Evolutionary conservation across 1,284 basidiomycete species (phyloP).

Genomic region (Melampsora occidentalis): DNA sequence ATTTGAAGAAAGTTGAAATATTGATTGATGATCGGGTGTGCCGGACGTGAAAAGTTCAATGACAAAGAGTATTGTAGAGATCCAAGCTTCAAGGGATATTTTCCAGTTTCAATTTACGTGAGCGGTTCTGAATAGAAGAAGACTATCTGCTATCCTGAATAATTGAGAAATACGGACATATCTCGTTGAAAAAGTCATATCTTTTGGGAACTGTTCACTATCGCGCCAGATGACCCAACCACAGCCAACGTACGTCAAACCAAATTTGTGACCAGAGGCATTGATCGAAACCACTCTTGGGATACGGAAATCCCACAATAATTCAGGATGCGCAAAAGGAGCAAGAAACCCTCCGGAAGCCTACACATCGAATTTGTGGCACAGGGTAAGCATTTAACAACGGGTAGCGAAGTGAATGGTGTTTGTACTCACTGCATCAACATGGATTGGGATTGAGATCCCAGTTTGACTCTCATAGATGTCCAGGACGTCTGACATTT

Average conservation of each 20-base stretch:
- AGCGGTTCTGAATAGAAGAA: too few relatives aligned
- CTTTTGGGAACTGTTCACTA: slow-evolving; percentile 67
- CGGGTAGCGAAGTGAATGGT: too few relatives aligned
- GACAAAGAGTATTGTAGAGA: slow-evolving; percentile 72
- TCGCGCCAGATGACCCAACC: slow-evolving; percentile 84
- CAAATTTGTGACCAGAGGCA: slow-evolving; percentile 80
- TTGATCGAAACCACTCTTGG: slow-evolving; percentile 86
- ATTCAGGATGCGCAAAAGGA: slow-evolving; percentile 72
- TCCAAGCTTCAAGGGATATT: slow-evolving; percentile 55
- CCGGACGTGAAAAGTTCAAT: slow-evolving; percentile 89
- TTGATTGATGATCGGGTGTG: slow-evolving; percentile 83
- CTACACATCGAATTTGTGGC: too few relatives aligned
- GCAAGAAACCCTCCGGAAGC: slow-evolving; percentile 81
- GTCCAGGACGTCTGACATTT: slow-evolving; percentile 79
- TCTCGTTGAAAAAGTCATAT: slow-evolving; percentile 91
- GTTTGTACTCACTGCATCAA: slow-evolving; percentile 53
- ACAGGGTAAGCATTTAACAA: too few relatives aligned
- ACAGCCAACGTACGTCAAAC: slow-evolving; percentile 78
- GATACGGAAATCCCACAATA: slow-evolving; percentile 80
- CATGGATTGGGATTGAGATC: slow-evolving; percentile 65
- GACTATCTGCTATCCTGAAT: too few relatives aligned
- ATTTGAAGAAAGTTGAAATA: slow-evolving; percentile 69
- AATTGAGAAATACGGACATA: too few relatives aligned
- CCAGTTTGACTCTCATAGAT: slow-evolving; percentile 80
- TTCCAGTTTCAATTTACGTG: background rate